A percentile compares a stretch with the other conserved stretches of the same genome.
phyloP scores from a whole-genome alignment of 805 yeast species.

The Candida nitratophila region DNA sequence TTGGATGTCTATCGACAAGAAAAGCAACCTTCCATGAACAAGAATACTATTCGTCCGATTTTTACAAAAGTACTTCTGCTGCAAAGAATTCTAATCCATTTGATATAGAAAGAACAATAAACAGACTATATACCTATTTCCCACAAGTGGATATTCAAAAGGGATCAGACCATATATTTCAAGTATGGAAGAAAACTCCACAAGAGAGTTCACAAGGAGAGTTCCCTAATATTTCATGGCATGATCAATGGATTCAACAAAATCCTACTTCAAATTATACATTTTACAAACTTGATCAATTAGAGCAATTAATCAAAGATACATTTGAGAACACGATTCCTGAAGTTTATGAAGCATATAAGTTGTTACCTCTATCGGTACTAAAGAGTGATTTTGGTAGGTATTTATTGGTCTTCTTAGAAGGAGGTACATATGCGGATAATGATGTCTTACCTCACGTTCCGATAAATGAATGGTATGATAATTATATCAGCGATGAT shows the following conservation, averaged over 20 bases:
- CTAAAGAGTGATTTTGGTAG: conserved; percentile 43
- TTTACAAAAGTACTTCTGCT: background rate
- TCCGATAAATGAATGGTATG: no score
- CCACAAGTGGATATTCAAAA: background rate
- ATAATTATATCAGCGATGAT: no score
- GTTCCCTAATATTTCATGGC: no score
- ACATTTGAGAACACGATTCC: conserved; percentile 25
- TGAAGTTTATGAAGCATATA: conserved; percentile 40
- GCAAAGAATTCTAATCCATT: background rate
- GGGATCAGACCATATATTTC: background rate
- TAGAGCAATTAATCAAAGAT: conserved; percentile 2
- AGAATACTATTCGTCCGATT: no score
- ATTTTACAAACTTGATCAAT: background rate
- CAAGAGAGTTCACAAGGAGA: no score
- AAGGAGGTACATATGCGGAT: conserved; percentile 54
- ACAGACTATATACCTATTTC: background rate
- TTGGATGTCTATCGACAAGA: no score
- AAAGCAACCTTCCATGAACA: no score
- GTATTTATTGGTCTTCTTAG: conserved; percentile 38
- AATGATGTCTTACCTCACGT: no score
- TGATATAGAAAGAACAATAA: background rate
- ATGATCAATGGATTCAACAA: no score
- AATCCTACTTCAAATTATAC: background rate
- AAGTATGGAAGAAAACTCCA: background rate
- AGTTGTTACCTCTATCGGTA: conserved; percentile 37